Conservation (phyloP, 352 stramenopile species). For the Phytopythium mirpurense region DNA sequence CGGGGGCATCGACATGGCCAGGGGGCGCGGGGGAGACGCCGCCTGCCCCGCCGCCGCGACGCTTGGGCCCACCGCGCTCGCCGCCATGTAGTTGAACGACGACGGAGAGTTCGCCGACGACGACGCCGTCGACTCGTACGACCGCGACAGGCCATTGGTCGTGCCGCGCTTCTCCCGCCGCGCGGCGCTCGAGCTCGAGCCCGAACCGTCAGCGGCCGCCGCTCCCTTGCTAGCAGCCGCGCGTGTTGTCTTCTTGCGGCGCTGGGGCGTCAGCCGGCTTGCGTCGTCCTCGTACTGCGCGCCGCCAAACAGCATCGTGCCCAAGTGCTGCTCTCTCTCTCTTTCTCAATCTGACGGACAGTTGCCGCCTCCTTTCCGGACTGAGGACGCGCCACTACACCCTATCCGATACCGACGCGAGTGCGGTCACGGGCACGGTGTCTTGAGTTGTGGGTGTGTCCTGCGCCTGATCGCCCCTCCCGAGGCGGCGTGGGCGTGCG, state of each 20-base stretch:
- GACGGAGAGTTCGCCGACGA: constrained; percentile 19
- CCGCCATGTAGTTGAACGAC: constrained; percentile 20
- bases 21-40: constrained; percentile 2
- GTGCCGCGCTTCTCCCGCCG: neutral
- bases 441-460: no score
- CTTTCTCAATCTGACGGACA: no score
- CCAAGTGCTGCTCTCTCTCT: no score
- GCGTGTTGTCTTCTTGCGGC: constrained; percentile 9
- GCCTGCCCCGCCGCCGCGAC: neutral
- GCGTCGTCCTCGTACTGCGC: constrained; percentile 40
- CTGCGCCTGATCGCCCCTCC: no score
- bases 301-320: constrained; percentile 27
- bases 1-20: constrained; percentile 6
- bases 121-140: constrained; percentile 31
- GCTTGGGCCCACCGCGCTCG: neutral
- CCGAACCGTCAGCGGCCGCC: no score
- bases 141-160: constrained; percentile 20
- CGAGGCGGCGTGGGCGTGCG: no score
- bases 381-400: no score
- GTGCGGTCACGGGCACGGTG: no score
- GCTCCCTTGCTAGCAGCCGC: neutral
- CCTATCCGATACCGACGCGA: no score
- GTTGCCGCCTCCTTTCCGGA: no score
- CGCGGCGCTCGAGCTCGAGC: neutral
- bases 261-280: constrained; percentile 15